Conservation (phyloP, 2,329 filamentous ascomycete species). For the Calonectria multiphialidica region DNA sequence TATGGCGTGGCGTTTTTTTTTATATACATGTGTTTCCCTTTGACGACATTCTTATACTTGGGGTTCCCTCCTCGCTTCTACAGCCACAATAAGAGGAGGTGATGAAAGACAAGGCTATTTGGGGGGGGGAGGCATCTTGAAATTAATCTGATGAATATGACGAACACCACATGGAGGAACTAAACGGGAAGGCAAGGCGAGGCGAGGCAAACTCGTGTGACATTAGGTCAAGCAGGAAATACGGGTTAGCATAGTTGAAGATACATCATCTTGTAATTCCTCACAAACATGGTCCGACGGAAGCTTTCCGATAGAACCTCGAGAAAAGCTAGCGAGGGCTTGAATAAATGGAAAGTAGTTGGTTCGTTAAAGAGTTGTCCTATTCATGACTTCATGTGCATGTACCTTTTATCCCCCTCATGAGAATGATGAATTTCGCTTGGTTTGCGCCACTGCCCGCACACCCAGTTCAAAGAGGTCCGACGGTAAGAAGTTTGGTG, state of each 20-base stretch:
- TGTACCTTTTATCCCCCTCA: conserved; percentile 12
- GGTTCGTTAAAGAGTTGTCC: conserved; percentile 32
- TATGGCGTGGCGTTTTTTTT: conserved; percentile 23
- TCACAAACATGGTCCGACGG: conserved; percentile 31
- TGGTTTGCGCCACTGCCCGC: conserved; percentile 7
- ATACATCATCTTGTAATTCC: conserved; percentile 44
- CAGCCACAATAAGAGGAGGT: conserved; percentile 4
- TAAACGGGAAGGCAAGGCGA: conserved; percentile 27
- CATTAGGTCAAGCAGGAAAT: conserved; percentile 5
- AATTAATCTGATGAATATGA: conserved; percentile 24
- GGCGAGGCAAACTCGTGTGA: conserved; percentile 21
- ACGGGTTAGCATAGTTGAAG: conserved; percentile 30
- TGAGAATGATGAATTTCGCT: conserved; percentile 13
- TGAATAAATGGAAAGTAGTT: conserved; percentile 27
- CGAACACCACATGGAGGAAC: conserved; percentile 18
- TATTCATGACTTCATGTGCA: conserved; percentile 20
- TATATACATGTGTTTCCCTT: background rate
- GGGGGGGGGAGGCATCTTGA: background rate
- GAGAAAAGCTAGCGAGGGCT: conserved; percentile 6
- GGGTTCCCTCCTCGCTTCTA: background rate
- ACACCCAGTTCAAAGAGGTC: conserved; percentile 2
- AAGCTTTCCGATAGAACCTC: conserved; percentile 27
- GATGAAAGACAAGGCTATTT: conserved; percentile 8
- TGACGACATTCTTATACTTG: conserved; percentile 2
- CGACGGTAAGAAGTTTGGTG: background rate